phyloP scores from a whole-genome alignment of 2,329 filamentous ascomycete genomes.

The Cladobotryum mycophilum region DNA sequence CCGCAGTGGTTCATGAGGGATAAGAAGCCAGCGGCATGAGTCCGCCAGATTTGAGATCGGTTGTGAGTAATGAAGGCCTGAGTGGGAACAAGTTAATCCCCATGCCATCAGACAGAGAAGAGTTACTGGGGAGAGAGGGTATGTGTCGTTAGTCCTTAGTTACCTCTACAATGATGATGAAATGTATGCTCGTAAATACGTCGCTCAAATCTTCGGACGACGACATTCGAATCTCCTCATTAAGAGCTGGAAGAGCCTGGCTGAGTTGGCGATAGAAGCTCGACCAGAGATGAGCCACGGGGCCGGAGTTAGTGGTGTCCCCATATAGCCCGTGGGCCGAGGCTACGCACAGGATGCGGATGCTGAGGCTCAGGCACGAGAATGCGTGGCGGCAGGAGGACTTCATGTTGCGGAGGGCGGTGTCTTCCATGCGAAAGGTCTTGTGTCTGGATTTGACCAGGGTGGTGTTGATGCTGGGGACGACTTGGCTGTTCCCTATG shows the following conservation, averaged over 20 bases:
- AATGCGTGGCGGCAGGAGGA: constrained; percentile 6
- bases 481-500: constrained; percentile 1
- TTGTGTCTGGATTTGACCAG: not conserved
- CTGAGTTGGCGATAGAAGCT: constrained; percentile 6
- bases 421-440: not conserved
- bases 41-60: constrained; percentile 4
- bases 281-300: constrained; percentile 3
- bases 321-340: not conserved
- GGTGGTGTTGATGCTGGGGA: constrained; percentile 1
- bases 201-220: not conserved
- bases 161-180: constrained; percentile 5
- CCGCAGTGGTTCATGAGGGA: constrained; percentile 1
- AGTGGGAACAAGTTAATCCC: not conserved
- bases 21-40: constrained; percentile 4
- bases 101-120: no score
- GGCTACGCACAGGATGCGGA: not conserved
- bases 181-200: constrained; percentile 4
- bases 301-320: not conserved
- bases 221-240: constrained; percentile 1
- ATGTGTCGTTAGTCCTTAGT: not conserved
- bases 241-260: constrained; percentile 1
- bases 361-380: not conserved
- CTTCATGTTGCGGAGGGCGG: not conserved
- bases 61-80: not conserved
- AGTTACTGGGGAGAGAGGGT: not conserved